phyloP scores from a whole-genome alignment of 2,329 filamentous ascomycete genomes.

The Diaporthe sp. region DNA sequence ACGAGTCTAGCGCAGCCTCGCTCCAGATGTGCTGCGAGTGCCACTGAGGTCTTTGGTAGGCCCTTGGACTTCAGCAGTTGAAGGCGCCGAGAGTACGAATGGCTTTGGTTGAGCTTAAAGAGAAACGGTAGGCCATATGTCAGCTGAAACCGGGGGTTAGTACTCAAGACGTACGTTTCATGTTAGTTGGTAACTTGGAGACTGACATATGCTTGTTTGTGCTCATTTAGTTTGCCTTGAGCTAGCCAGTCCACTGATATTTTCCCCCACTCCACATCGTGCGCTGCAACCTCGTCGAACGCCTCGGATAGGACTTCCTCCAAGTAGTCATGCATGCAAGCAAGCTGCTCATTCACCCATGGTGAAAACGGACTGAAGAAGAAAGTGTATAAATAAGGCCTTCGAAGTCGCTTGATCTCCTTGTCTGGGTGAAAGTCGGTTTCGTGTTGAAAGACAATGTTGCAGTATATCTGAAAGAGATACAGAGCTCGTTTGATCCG shows the following conservation, averaged over 20 bases:
- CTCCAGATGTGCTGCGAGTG: slow-evolving; percentile 2
- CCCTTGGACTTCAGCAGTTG: neutral
- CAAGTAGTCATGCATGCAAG: slow-evolving; percentile 17
- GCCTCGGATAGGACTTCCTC: slow-evolving; percentile 2
- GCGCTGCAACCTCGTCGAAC: slow-evolving; percentile 1
- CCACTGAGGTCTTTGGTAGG: neutral
- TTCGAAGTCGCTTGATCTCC: neutral
- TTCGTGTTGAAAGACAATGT: neutral
- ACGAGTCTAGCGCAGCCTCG: no score
- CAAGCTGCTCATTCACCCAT: slow-evolving; percentile 25
- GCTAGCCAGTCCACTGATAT: neutral
- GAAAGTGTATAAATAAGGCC: no score
- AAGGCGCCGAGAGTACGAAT: neutral
- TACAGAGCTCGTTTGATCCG: slow-evolving; percentile 8
- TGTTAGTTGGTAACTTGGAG: no score
- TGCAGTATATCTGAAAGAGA: slow-evolving; percentile 29
- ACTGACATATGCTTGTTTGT: slow-evolving; percentile 15
- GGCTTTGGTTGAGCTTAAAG: neutral
- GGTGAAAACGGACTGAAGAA: neutral
- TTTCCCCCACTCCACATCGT: neutral
- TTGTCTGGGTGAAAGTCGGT: neutral
- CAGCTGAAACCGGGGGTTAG: neutral
- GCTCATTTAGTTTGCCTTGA: neutral
- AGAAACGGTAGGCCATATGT: slow-evolving; percentile 5
- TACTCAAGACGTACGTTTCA: no score